Evolutionary conservation across 1,284 basidiomycete species (phyloP), one percentile per base, ranked within the genome.

Genomic region (Irpex sp.): DNA sequence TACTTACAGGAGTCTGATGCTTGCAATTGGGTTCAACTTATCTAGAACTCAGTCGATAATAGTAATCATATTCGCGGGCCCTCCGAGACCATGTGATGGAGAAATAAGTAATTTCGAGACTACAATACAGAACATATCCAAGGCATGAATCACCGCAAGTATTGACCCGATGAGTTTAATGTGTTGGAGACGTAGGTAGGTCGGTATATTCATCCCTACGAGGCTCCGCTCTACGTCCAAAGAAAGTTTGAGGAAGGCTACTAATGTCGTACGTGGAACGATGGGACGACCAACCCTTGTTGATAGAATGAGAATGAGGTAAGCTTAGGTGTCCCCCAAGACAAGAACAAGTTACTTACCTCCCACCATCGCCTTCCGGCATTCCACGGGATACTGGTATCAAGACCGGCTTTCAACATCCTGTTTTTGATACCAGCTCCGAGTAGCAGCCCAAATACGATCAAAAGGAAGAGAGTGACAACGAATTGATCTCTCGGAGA

Each of bases 401-500:
- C 81, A 60, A 92, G 75, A 35, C 91, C 92, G 58, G 89, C 89
- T 72, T 88, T 90, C 65, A 87, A 72, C 85, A 94, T 90, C 63
- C 90, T 84, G 69, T 80, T 86, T 76, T 93, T 91, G 69, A 97
- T 86, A 5, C 90, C 93, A 33, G 94, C 93, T 58, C 86, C 88
- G 19, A 96, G 79, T 50, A 97, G 78, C 55, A 97, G 81, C 3
- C 91, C 93, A 68, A 93, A 87, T 11, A 96, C 89, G 57, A 89
- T 89, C 66, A 97, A 76, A 36, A 97, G 80, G 78, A 97, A 97
- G 59, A 95, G 78, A 17, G 94, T 93, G 57, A 97, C 94, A 50
- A 97, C 89, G 49, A 95, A 80, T 73, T 96, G 93, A 76, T 95
- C 93, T 72, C 95, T 82, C 11, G 95, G 94, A 53, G 93, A 95